A percentile compares a stretch with the other conserved stretches of the same genome.
Conservation (phyloP, 805 yeast genomes). For the Tetrapisispora nanseiensis region DNA sequence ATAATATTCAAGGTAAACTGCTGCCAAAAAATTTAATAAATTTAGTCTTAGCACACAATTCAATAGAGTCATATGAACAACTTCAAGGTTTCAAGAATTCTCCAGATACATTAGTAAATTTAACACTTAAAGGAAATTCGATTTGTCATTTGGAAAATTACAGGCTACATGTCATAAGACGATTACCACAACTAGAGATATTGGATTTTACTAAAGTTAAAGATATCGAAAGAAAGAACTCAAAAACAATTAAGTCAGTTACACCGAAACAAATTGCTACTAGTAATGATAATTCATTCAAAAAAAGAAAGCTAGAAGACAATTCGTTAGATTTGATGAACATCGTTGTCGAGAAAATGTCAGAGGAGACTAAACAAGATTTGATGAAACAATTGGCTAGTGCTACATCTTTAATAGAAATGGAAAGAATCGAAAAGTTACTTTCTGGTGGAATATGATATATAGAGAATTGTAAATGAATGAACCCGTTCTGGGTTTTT, state of each 20-base stretch:
- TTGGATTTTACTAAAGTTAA: conserved; percentile 62
- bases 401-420: conserved; percentile 67
- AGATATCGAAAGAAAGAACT: conserved; percentile 40
- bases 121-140: conserved; percentile 53
- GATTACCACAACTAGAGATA: conserved; percentile 51
- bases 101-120: conserved; percentile 35
- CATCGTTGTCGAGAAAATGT: conserved; percentile 36
- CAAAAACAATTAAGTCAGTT: conserved; percentile 26
- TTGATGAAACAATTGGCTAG: conserved; percentile 45
- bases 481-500: too few relatives aligned
- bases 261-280: too few relatives aligned
- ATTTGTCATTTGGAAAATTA: conserved; percentile 43
- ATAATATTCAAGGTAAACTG: conserved; percentile 30
- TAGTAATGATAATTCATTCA: background rate
- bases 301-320: conserved; percentile 8
- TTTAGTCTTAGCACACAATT: conserved; percentile 42
- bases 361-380: conserved; percentile 42
- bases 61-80: conserved; percentile 40
- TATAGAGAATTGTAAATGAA: too few relatives aligned
- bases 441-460: conserved; percentile 30
- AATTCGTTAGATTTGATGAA: conserved; percentile 30
- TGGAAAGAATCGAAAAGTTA: conserved; percentile 55
- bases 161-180: conserved; percentile 48
- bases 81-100: conserved; percentile 34
- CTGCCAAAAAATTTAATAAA: conserved; percentile 33